These are phyloP conservation scores for Vitis cinerea DNA, from an alignment of 164 flowering plant species.

Conservation along the genomic window DNA sequence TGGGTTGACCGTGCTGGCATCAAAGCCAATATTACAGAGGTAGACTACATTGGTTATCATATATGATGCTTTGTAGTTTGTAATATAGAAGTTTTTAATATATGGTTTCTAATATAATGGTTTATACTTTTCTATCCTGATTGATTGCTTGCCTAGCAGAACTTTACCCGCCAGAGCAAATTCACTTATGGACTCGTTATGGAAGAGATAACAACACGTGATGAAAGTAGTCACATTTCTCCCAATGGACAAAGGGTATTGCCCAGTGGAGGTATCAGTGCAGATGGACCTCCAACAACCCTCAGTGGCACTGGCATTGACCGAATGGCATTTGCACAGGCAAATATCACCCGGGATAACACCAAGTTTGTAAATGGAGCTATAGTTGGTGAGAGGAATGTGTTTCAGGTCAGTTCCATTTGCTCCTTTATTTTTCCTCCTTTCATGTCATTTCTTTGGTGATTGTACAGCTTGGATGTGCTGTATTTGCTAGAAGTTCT, in stretches of 20 bases:
- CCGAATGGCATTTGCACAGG: slow-evolving; percentile 85
- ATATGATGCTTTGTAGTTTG: background rate
- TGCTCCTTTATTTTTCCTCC: background rate
- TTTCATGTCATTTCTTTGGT: background rate
- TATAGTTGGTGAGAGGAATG: slow-evolving; percentile 89
- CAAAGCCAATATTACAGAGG: slow-evolving; percentile 96
- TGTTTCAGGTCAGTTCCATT: slow-evolving; percentile 74
- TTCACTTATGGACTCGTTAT: slow-evolving; percentile 93
- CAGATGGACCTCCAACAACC: slow-evolving; percentile 98
- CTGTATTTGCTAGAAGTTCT: background rate
- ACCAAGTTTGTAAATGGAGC: slow-evolving; percentile 95
- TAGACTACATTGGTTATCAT: slow-evolving; percentile 14
- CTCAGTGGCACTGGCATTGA: slow-evolving; percentile 97
- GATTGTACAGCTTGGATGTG: background rate
- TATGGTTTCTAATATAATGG: too few relatives aligned
- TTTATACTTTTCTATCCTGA: background rate
- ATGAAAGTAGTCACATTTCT: slow-evolving; percentile 91
- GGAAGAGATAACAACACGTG: slow-evolving; percentile 98
- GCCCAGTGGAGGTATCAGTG: slow-evolving; percentile 89
- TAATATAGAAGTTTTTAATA: background rate
- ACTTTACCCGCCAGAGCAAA: slow-evolving; percentile 92
- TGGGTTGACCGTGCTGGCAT: slow-evolving; percentile 97
- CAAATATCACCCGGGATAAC: slow-evolving; percentile 94
- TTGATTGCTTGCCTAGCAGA: slow-evolving; percentile 36
- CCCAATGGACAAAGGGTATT: slow-evolving; percentile 82